phyloP scores from a whole-genome alignment of 2,329 filamentous ascomycete species.

The Hypomyces rosellus region DNA sequence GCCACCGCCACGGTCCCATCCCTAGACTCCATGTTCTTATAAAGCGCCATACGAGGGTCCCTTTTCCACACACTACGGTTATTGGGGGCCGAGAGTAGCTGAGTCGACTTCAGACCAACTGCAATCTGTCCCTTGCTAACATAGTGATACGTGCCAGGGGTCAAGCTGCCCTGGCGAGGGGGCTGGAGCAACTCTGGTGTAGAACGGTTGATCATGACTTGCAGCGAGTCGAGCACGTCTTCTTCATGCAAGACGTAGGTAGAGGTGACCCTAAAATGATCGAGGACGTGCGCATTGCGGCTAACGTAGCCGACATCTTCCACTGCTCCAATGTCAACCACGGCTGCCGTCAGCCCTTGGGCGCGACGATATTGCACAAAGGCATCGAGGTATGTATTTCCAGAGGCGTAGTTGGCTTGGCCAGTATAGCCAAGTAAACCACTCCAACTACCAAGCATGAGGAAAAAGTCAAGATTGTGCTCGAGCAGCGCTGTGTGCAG shows the following conservation, averaged over 20 bases:
- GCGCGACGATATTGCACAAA: slow-evolving; percentile 31
- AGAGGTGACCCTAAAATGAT: slow-evolving; percentile 8
- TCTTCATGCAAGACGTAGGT: slow-evolving; percentile 11
- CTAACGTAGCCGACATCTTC: slow-evolving; percentile 32
- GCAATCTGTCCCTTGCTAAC: slow-evolving; percentile 1
- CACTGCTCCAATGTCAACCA: slow-evolving; percentile 32
- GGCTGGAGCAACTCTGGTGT: neutral
- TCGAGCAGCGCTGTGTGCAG: slow-evolving; percentile 19
- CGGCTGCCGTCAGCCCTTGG: slow-evolving; percentile 29
- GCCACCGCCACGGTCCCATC: neutral
- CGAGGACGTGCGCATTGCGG: slow-evolving; percentile 5
- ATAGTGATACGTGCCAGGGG: too few relatives aligned
- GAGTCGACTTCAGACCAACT: slow-evolving; percentile 11
- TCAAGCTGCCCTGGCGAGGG: too few relatives aligned
- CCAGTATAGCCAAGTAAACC: slow-evolving; percentile 19
- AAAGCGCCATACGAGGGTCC: slow-evolving; percentile 11
- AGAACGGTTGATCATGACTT: too few relatives aligned
- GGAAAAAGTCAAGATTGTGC: slow-evolving; percentile 24
- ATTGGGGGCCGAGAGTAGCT: slow-evolving; percentile 6
- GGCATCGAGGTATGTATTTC: slow-evolving; percentile 35
- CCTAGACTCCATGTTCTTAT: neutral
- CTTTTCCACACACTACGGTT: slow-evolving; percentile 12
- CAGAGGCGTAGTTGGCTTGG: slow-evolving; percentile 31
- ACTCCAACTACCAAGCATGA: slow-evolving; percentile 21
- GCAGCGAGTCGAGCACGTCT: slow-evolving; percentile 2